Percentiles rank a stretch among this genome's conserved stretches.
Conservation (phyloP, 2,329 filamentous ascomycete species). For the Cylindrodendrum hubeiense region DNA sequence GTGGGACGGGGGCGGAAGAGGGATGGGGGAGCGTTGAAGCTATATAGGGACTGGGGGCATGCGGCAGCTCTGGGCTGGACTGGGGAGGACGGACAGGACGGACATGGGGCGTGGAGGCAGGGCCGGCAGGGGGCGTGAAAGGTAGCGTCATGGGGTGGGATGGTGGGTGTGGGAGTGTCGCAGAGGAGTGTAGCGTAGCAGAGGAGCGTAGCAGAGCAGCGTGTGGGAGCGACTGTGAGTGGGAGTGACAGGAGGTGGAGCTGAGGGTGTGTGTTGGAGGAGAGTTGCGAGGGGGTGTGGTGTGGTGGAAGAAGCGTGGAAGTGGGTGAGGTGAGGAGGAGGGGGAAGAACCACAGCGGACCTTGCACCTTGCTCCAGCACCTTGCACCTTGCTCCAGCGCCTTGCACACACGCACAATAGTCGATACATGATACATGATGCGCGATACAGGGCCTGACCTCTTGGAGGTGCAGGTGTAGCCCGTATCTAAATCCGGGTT, state of each 20-base stretch:
- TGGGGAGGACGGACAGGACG: constrained; percentile 32
- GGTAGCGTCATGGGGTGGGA: constrained; percentile 36
- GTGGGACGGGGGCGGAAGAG: constrained; percentile 31
- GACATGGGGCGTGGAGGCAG: constrained; percentile 20
- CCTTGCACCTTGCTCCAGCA: background rate
- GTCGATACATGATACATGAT: background rate
- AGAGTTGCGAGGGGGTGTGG: background rate
- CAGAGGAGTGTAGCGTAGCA: constrained; percentile 1
- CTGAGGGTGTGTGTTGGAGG: constrained; percentile 12
- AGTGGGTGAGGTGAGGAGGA: background rate
- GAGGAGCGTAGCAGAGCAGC: background rate
- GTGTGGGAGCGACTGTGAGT: background rate
- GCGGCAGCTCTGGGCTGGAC: constrained; percentile 22
- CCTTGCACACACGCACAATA: background rate
- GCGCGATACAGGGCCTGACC: constrained; percentile 2
- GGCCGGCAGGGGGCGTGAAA: constrained; percentile 27
- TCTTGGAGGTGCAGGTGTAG: constrained; percentile 18
- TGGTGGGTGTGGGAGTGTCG: constrained; percentile 19
- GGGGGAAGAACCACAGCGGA: background rate
- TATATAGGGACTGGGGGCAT: constrained; percentile 45
- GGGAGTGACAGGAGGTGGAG: constrained; percentile 28
- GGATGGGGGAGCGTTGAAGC: constrained; percentile 41
- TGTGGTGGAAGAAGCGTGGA: background rate
- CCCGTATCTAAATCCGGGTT: constrained; percentile 11
- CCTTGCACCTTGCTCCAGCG: background rate